Conservation (phyloP, 352 stramenopile species). For the Discostella stelligera region DNA sequence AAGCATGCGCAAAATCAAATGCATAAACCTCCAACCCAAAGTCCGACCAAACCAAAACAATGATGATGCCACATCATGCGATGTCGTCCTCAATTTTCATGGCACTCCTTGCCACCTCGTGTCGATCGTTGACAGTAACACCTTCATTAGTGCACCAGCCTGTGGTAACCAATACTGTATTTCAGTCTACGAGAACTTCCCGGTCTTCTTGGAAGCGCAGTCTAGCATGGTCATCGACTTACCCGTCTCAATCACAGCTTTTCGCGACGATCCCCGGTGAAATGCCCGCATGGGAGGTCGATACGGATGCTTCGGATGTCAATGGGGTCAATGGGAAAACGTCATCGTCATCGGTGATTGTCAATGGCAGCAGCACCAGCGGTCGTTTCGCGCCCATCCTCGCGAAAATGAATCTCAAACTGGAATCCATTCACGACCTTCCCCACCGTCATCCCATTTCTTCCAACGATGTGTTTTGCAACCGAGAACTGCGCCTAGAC, state of each 20-base stretch:
- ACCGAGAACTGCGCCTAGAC: conserved; percentile 76
- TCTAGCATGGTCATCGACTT: not conserved
- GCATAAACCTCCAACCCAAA: not conserved
- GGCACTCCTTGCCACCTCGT: not conserved
- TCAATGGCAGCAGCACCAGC: conserved; percentile 14
- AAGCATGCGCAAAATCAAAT: no score
- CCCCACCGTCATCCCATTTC: conserved; percentile 49
- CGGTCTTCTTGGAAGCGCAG: not conserved
- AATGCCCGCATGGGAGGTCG: conserved; percentile 1
- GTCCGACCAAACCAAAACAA: not conserved
- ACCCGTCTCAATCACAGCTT: not conserved
- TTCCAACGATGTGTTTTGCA: conserved; percentile 80
- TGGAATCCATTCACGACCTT: conserved; percentile 39
- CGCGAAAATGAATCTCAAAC: conserved; percentile 20
- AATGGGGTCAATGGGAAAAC: conserved; percentile 15
- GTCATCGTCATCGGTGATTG: conserved; percentile 1
- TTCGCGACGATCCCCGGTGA: conserved; percentile 4
- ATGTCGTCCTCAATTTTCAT: not conserved
- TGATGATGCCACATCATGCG: not conserved
- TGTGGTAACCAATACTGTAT: not conserved
- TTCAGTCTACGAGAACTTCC: not conserved
- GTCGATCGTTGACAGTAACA: not conserved
- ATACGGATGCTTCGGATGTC: not conserved
- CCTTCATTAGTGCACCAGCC: not conserved
- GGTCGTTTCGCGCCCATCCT: conserved; percentile 25